These are phyloP conservation scores for Nicotiana sylvestris DNA, from an alignment of 257 asterid species.

Conservation along the genomic window DNA sequence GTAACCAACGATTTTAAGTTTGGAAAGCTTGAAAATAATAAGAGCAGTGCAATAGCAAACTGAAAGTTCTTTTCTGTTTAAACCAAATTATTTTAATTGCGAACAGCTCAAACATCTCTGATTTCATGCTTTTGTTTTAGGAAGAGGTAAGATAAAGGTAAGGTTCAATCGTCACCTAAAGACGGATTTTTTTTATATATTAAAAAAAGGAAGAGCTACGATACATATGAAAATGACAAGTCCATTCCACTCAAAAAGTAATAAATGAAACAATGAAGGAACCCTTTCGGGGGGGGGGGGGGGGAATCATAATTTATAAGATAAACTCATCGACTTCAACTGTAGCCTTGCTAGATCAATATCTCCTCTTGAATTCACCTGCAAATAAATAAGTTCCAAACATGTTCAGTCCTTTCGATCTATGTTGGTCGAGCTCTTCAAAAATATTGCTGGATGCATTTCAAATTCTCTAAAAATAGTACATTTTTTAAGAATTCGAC, in stretches of 20 bases:
- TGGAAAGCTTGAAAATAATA: neutral
- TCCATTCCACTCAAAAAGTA: neutral
- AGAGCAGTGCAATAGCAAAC: neutral
- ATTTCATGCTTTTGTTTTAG: neutral
- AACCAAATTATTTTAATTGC: too few species aligned
- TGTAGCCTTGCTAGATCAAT: constrained; percentile 18
- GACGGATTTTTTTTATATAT: too few species aligned
- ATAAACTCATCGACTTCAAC: neutral
- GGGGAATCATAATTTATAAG: neutral
- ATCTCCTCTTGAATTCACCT: constrained; percentile 10
- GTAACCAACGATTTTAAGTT: neutral
- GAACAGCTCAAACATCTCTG: neutral
- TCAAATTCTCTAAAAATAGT: too few species aligned
- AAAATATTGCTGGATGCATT: too few species aligned
- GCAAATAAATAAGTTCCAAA: neutral
- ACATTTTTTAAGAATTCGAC: too few species aligned
- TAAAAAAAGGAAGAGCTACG: too few species aligned
- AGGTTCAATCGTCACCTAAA: too few species aligned
- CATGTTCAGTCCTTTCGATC: neutral
- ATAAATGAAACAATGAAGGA: neutral
- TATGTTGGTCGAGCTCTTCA: too few species aligned
- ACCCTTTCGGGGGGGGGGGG: too few species aligned
- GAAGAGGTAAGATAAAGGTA: neutral
- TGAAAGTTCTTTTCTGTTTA: neutral
- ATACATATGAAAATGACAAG: neutral